A percentile compares a stretch with the other conserved stretches of the same genome.
Evolutionary conservation across 2,329 filamentous ascomycete species (phyloP).

Genomic region (Neofusicoccum umdonicola): DNA sequence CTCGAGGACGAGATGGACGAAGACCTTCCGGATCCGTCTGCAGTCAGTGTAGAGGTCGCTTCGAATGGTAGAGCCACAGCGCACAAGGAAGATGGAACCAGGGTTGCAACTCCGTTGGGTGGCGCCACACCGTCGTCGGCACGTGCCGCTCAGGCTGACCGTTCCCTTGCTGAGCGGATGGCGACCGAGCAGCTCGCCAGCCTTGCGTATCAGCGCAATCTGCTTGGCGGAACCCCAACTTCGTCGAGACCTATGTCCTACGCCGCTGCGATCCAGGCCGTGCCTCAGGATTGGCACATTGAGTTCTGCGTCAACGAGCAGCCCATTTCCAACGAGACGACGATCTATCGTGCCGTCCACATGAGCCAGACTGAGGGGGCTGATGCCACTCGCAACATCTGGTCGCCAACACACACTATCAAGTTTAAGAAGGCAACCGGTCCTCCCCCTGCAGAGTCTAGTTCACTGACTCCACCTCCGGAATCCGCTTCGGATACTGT

Average conservation of each 20-base stretch:
- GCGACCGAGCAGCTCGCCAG: conserved; percentile 30
- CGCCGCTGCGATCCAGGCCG: conserved; percentile 74
- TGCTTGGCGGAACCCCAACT: conserved; percentile 43
- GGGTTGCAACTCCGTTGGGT: conserved; percentile 78
- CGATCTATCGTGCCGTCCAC: conserved; percentile 92
- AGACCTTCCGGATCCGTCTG: conserved; percentile 74
- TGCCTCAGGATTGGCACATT: conserved; percentile 93
- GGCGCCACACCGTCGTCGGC: conserved; percentile 31
- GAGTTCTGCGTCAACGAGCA: conserved; percentile 88
- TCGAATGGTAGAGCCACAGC: conserved; percentile 85
- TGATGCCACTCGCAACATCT: conserved; percentile 75
- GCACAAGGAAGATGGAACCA: conserved; percentile 85
- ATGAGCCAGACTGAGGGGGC: conserved; percentile 51
- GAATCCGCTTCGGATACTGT: conserved; percentile 51
- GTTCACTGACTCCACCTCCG: conserved; percentile 58
- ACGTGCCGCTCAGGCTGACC: conserved; percentile 31
- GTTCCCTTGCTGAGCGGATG: conserved; percentile 22
- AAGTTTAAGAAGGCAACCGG: conserved; percentile 86
- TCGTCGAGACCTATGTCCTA: conserved; percentile 70
- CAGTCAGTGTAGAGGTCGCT: conserved; percentile 87
- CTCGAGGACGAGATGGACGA: conserved; percentile 78
- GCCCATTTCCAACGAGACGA: conserved; percentile 84
- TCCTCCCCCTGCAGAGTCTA: conserved; percentile 72
- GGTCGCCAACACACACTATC: conserved; percentile 86
- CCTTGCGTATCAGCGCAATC: conserved; percentile 21